These are phyloP conservation scores for Staphylotrichum tortipilum DNA, from an alignment of 495 filamentous ascomycete species.

Conservation along the genomic window DNA sequence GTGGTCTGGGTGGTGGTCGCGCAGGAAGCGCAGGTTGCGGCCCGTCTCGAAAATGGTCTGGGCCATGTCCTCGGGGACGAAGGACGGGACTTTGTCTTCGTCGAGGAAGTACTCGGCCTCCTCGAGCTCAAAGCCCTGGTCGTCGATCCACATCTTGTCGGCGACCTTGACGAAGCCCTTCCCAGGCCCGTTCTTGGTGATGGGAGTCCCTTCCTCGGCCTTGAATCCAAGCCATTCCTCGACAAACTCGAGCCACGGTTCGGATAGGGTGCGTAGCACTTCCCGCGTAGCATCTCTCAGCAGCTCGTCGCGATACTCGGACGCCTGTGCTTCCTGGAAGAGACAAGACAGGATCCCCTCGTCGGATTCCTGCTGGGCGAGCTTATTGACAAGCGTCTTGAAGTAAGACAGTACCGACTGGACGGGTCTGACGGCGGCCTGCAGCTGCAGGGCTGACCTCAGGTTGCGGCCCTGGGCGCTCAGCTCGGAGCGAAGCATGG, in stretches of 20 bases:
- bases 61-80: constrained; percentile 56
- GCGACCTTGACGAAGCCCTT: constrained; percentile 56
- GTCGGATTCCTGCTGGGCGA: constrained; percentile 49
- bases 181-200: constrained; percentile 37
- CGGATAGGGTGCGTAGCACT: constrained; percentile 54
- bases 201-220: constrained; percentile 41
- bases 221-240: constrained; percentile 72
- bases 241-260: constrained; percentile 63
- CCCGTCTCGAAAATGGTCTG: constrained; percentile 67
- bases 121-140: constrained; percentile 42
- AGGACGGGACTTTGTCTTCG: constrained; percentile 53
- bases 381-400: constrained; percentile 46
- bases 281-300: constrained; percentile 56
- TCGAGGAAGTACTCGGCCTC: constrained; percentile 53
- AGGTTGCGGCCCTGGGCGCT: constrained; percentile 32
- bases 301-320: constrained; percentile 54
- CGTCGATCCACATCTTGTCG: constrained; percentile 46
- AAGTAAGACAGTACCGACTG: constrained; percentile 56
- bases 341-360: constrained; percentile 61
- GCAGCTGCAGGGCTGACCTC: constrained; percentile 59
- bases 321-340: constrained; percentile 52
- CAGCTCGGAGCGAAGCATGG: constrained; percentile 48
- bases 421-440: constrained; percentile 54
- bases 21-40: constrained; percentile 64
- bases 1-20: constrained; percentile 66